Conservation (phyloP, 73 alveolate genomes). For the Stentor roeselii region DNA sequence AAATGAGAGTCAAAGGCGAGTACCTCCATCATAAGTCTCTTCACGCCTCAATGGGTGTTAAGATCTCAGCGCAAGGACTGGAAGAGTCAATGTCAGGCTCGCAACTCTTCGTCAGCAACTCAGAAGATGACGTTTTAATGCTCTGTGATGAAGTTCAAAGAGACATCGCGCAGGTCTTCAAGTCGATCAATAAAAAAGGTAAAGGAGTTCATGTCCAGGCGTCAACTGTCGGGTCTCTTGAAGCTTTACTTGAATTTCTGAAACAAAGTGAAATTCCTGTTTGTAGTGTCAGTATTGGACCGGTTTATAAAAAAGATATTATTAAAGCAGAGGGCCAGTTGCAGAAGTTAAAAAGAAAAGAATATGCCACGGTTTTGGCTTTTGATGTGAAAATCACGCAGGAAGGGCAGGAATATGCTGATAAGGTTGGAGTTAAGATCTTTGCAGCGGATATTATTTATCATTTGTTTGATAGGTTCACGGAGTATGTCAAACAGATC, state of each 20-base stretch:
- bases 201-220: constrained; percentile 99
- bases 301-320: constrained; percentile 94
- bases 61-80: constrained; percentile 96
- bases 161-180: constrained; percentile 87
- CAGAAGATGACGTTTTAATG: constrained; percentile 86
- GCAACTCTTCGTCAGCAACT: constrained; percentile 82
- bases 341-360: constrained; percentile 39
- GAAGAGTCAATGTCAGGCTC: constrained; percentile 99
- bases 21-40: constrained; percentile 88
- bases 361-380: constrained; percentile 96
- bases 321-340: constrained; percentile 66
- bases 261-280: constrained; percentile 86
- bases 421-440: constrained; percentile 91
- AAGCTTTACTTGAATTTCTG: constrained; percentile 92
- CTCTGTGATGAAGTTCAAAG: constrained; percentile 74
- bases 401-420: constrained; percentile 98
- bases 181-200: constrained; percentile 82
- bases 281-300: constrained; percentile 94
- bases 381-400: constrained; percentile 97
- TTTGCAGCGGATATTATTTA: constrained; percentile 98
- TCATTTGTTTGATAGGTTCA: constrained; percentile 96
- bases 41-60: constrained; percentile 98
- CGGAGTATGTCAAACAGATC: constrained; percentile 84
- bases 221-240: constrained; percentile 98
- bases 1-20: constrained; percentile 99